A percentile compares a stretch with the other conserved stretches of the same genome.
Conservation (phyloP, 345 rosid species). For the Salix exigua region DNA sequence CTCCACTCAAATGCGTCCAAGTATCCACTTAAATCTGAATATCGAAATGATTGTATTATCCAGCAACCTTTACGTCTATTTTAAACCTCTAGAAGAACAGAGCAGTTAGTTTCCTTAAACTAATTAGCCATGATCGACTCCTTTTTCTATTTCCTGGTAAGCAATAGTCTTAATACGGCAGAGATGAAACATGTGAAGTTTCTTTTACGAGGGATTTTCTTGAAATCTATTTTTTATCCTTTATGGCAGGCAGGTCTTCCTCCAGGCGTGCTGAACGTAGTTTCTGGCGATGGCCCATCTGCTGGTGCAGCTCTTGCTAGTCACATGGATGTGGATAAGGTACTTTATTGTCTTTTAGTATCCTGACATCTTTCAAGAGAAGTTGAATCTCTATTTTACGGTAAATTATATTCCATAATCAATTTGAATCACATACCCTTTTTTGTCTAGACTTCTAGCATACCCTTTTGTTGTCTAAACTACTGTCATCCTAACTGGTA, state of each 20-base stretch:
- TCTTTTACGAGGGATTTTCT: neutral
- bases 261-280: conserved; percentile 79
- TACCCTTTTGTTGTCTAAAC: no score
- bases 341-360: neutral
- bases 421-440: no score
- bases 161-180: neutral
- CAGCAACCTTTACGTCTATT: neutral
- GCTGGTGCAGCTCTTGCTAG: conserved; percentile 87
- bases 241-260: conserved; percentile 81
- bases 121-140: neutral
- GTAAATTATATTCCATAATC: no score
- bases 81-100: neutral
- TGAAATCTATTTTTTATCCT: conserved; percentile 5
- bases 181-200: neutral
- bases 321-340: conserved; percentile 92
- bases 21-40: no score
- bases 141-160: neutral
- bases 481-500: no score
- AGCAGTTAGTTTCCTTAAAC: neutral
- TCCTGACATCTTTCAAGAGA: neutral
- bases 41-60: neutral
- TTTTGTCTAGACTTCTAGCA: no score
- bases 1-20: neutral
- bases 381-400: no score
- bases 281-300: conserved; percentile 79